Evolutionary conservation across 768 basidiomycete genomes (phyloP).

Genomic region (Amylocystis lapponica): DNA sequence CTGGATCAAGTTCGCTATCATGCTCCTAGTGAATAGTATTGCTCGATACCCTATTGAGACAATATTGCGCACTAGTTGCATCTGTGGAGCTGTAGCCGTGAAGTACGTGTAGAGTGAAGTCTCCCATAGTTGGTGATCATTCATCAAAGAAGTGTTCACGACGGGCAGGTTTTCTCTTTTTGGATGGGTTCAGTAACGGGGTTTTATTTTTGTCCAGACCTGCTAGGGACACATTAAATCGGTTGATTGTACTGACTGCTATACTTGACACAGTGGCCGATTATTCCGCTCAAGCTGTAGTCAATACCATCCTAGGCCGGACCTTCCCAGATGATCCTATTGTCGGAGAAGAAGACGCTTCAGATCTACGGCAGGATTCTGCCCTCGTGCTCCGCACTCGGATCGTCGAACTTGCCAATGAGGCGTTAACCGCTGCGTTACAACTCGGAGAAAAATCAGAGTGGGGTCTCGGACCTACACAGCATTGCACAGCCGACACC

Average conservation of each 20-base stretch:
- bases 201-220: too few relatives aligned
- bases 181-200: too few relatives aligned
- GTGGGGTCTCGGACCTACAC: constrained; percentile 71
- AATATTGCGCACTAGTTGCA: too few relatives aligned
- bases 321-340: constrained; percentile 85
- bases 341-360: constrained; percentile 93
- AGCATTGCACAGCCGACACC: constrained; percentile 45
- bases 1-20: too few relatives aligned
- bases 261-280: constrained; percentile 67
- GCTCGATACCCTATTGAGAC: too few relatives aligned
- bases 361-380: constrained; percentile 56
- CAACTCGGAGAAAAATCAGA: constrained; percentile 48
- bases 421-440: constrained; percentile 56
- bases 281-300: constrained; percentile 88
- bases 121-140: too few relatives aligned
- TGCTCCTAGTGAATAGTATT: too few relatives aligned
- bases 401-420: constrained; percentile 80
- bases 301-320: constrained; percentile 69
- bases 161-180: too few relatives aligned
- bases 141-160: too few relatives aligned
- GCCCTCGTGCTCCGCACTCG: constrained; percentile 45
- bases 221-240: too few relatives aligned
- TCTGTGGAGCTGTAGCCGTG: too few relatives aligned
- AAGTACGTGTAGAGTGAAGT: too few relatives aligned
- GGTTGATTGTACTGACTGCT: neutral